These are phyloP conservation scores for Boletellus deceptivus DNA, from an alignment of 1,284 basidiomycete species.

Conservation along the genomic window DNA sequence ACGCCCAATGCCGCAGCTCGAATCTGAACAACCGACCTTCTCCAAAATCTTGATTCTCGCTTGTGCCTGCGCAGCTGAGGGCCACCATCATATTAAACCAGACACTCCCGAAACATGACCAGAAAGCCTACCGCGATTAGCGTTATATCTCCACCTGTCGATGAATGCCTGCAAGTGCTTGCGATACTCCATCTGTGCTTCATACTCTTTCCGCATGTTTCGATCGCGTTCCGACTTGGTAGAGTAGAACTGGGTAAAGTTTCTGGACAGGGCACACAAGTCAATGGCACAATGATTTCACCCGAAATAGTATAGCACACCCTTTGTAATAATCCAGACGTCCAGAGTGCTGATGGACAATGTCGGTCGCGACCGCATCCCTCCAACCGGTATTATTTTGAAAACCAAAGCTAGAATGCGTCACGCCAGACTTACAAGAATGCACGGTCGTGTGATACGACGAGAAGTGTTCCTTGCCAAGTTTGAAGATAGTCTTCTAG, in stretches of 20 bases:
- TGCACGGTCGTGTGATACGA: conserved; percentile 98
- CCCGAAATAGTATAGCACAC: conserved; percentile 36
- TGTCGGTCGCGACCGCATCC: conserved; percentile 94
- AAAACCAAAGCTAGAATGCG: neutral
- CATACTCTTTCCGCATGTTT: conserved; percentile 92
- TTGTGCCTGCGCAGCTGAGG: conserved; percentile 84
- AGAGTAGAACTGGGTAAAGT: conserved; percentile 98
- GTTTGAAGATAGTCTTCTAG: conserved; percentile 96
- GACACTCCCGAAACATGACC: neutral
- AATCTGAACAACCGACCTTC: conserved; percentile 51
- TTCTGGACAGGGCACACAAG: conserved; percentile 55
- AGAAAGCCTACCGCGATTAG: conserved; percentile 64
- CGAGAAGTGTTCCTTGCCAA: conserved; percentile 92
- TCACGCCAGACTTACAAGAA: conserved; percentile 66
- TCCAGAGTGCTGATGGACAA: conserved; percentile 94
- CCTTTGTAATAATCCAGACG: conserved; percentile 94
- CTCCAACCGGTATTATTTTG: conserved; percentile 35
- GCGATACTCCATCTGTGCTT: conserved; percentile 92
- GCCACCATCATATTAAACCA: conserved; percentile 1
- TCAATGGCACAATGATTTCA: neutral
- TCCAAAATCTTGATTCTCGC: conserved; percentile 98
- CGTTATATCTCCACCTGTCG: conserved; percentile 94
- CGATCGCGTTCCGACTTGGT: conserved; percentile 94
- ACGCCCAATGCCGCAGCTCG: neutral
- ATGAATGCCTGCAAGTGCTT: conserved; percentile 97